These are phyloP conservation scores for Fraxinus ornus DNA, from an alignment of 305 asterid genomes.

Conservation along the genomic window DNA sequence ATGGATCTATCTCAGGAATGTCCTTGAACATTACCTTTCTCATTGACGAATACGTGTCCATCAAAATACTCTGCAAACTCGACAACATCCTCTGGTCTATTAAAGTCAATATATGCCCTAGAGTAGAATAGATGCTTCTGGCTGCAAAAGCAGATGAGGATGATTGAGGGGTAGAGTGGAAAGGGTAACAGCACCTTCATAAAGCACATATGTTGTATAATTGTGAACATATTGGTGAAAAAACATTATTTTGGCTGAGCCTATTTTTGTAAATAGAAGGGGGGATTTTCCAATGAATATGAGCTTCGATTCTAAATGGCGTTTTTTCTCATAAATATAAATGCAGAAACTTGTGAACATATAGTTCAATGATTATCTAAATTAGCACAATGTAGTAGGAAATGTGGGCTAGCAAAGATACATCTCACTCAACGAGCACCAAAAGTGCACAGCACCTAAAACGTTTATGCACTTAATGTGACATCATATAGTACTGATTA, in stretches of 20 bases:
- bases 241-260: not conserved
- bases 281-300: not conserved
- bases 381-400: not conserved
- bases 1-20: constrained; percentile 19
- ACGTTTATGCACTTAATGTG: not conserved
- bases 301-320: constrained; percentile 1
- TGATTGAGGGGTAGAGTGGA: constrained; percentile 5
- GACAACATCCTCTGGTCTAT: constrained; percentile 71
- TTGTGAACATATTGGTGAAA: not conserved
- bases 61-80: constrained; percentile 85
- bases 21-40: constrained; percentile 59
- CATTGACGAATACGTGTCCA: constrained; percentile 86
- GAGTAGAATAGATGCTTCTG: constrained; percentile 58
- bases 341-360: not conserved
- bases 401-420: not conserved
- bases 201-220: not conserved
- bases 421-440: not conserved
- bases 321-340: not conserved
- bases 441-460: not conserved
- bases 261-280: not conserved
- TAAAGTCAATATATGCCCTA: constrained; percentile 77
- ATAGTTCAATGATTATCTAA: not conserved
- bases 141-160: constrained; percentile 50
- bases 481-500: not conserved
- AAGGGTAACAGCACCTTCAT: not conserved